Conservation (phyloP, 768 basidiomycete genomes). For the Rhizopogon rudus region DNA sequence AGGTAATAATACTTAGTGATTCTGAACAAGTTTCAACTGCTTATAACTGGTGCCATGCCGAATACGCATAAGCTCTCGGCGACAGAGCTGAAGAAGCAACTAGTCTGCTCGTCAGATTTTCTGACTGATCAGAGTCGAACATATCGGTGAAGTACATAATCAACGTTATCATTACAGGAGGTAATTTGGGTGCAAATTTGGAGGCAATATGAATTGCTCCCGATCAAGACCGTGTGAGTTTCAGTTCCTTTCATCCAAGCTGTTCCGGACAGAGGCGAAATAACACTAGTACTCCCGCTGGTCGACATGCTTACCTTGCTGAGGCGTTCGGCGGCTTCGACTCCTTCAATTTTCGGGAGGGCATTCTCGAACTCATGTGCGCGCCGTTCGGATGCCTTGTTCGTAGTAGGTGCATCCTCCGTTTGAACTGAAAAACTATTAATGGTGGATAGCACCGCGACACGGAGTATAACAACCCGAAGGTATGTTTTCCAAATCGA, state of each 20-base stretch:
- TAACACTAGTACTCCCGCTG: neutral
- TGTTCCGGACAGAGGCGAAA: neutral
- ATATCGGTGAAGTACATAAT: no score
- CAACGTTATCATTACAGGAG: no score
- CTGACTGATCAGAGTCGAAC: neutral
- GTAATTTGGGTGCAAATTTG: neutral
- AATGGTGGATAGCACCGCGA: constrained; percentile 74
- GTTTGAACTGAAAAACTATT: constrained; percentile 8
- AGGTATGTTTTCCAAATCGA: constrained; percentile 37
- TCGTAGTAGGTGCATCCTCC: constrained; percentile 57
- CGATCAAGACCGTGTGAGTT: constrained; percentile 2
- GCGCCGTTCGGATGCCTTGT: constrained; percentile 76
- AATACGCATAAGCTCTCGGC: neutral
- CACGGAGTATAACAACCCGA: constrained; percentile 90
- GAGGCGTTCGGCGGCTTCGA: constrained; percentile 9
- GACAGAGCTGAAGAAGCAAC: neutral
- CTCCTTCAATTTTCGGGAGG: constrained; percentile 16
- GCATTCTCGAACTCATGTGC: constrained; percentile 34
- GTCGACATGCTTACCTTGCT: constrained; percentile 19
- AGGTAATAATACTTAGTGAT: neutral
- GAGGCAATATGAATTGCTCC: neutral
- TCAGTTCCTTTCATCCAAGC: neutral
- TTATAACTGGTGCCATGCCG: constrained; percentile 1
- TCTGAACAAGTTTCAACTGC: neutral
- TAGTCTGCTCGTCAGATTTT: neutral